Conservation (phyloP, 345 rosid genomes). For the Brassica incana region DNA sequence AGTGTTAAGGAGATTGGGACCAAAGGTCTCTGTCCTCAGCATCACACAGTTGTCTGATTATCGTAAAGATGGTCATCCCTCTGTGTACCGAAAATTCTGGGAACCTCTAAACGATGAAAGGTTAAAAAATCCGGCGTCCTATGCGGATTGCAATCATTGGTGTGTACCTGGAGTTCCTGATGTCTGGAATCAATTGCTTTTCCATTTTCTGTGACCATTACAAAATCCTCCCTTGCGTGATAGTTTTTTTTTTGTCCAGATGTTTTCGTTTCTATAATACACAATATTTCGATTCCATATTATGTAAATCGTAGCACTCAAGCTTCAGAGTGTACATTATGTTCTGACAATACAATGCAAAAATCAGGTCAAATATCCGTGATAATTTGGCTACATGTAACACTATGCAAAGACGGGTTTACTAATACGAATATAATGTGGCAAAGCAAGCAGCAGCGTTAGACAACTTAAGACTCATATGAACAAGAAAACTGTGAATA, state of each 20-base stretch:
- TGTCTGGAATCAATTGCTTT: slow-evolving; percentile 88
- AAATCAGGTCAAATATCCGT: not conserved
- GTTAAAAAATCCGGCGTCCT: too few relatives aligned
- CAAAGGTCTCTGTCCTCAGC: slow-evolving; percentile 74
- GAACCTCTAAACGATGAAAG: slow-evolving; percentile 65
- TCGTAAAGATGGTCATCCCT: slow-evolving; percentile 92
- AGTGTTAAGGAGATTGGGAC: slow-evolving; percentile 55
- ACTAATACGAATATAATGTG: not conserved
- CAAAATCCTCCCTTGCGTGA: not conserved
- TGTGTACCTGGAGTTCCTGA: slow-evolving; percentile 97
- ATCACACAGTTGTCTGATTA: slow-evolving; percentile 95
- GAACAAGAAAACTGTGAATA: not conserved
- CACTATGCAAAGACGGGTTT: not conserved
- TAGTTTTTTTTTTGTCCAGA: not conserved
- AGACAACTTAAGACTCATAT: not conserved
- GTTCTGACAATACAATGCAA: not conserved
- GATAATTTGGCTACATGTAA: not conserved
- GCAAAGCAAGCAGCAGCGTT: not conserved
- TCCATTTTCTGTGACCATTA: slow-evolving; percentile 55
- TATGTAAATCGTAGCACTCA: not conserved
- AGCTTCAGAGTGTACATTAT: not conserved
- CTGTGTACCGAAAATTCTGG: slow-evolving; percentile 93
- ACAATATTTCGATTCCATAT: not conserved
- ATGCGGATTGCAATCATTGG: too few relatives aligned
- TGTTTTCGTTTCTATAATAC: not conserved